These are phyloP conservation scores for Styphnolobium japonicum DNA, from an alignment of 306 rosid genomes.

Conservation along the genomic window DNA sequence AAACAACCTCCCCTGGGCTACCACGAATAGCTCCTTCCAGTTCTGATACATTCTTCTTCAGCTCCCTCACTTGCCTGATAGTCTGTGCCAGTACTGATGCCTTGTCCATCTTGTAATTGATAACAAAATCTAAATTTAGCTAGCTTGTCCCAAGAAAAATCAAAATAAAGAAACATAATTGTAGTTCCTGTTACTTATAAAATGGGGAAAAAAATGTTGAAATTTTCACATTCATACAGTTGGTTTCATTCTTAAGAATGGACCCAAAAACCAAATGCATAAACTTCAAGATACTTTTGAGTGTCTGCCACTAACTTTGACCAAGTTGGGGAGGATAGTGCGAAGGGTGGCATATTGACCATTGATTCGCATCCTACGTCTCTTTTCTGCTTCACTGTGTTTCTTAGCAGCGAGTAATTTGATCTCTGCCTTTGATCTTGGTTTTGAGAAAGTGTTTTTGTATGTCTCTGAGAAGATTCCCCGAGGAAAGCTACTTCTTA, in stretches of 20 bases:
- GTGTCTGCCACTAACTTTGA: constrained; percentile 46
- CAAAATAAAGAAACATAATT: not conserved
- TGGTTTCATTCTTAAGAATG: not conserved
- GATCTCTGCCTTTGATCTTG: constrained; percentile 49
- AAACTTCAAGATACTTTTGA: not conserved
- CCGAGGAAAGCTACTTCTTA: constrained; percentile 28
- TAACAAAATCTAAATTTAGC: not conserved
- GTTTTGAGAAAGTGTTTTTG: constrained; percentile 35
- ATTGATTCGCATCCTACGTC: constrained; percentile 72
- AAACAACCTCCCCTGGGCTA: constrained; percentile 23
- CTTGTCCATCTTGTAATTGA: constrained; percentile 59
- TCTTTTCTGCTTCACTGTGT: constrained; percentile 74
- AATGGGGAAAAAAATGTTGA: too few species aligned
- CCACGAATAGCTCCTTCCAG: constrained; percentile 31
- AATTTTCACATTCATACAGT: not conserved
- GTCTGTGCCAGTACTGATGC: constrained; percentile 62
- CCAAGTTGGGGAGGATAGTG: constrained; percentile 46
- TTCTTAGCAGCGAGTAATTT: constrained; percentile 54
- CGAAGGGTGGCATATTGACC: constrained; percentile 63
- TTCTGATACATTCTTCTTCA: constrained; percentile 44
- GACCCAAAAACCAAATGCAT: not conserved
- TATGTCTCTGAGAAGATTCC: constrained; percentile 28
- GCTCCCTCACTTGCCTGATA: constrained; percentile 50
- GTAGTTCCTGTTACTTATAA: not conserved
- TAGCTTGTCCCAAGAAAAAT: not conserved